Evolutionary conservation across 2,329 filamentous ascomycete species (phyloP), one percentile per base, ranked within the genome.

Genomic region (Penicillium paneum): DNA sequence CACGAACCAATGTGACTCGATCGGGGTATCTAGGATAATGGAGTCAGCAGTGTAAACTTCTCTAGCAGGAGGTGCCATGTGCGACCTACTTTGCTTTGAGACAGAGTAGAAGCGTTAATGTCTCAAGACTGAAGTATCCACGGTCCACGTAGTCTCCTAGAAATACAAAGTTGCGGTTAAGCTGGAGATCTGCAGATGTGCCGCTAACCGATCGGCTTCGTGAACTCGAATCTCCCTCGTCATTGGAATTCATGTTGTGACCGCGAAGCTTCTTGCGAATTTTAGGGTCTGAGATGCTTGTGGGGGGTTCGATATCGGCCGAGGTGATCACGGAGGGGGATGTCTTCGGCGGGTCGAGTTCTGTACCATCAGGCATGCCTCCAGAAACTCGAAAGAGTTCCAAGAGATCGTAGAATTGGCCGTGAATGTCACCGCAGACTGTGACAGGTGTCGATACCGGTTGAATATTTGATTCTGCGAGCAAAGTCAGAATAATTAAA

Each of bases 361-460:
- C 83, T 36, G 84, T 83, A 64, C 96, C 89, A 66, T 91, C 91
- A 11, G 94, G 94, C 90, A 97, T 97, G 62, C 94, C 94, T 57
- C 94, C 94, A 43, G 93, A 91, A 38, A 99, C 93, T 50, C 92
- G 88, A 76, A 99, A 99, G 46, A 99, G 85, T 79, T 99, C 94
- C 58, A 97, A 85, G 10, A 99, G 81, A 74, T 99, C 94, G 77
- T 99, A 97, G 74, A 97, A 97, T 77, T 99, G 94, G 66, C 94
- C 94, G 76, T 99, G 94, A 59, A 99, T 97, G 72, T 99, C 94
- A 70, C 94, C 94, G 70, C 94, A 97, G 60, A 99, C 89, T 5
- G 94, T 99, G 59, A 99, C 94, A 7, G 94, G 94, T 0, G 94
- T 96, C 50, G 89, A 86, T 19, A 99, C 93, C n/a, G 94, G 94